phyloP scores from a whole-genome alignment of 139 green algal genomes.

The Chlamydomonas eustigma region DNA sequence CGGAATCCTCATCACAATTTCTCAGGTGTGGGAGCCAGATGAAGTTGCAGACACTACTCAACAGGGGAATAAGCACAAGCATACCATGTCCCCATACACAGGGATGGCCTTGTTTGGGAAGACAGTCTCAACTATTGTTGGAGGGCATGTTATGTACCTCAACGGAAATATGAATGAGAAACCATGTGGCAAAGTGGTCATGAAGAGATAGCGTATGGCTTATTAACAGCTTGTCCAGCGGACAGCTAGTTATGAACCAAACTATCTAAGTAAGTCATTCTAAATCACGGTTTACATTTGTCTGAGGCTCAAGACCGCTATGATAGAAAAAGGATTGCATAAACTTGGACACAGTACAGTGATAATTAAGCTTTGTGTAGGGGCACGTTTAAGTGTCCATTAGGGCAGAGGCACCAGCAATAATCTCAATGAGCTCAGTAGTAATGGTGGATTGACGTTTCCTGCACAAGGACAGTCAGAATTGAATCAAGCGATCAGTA shows the following conservation, averaged over 20 bases:
- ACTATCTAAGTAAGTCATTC: too few relatives aligned
- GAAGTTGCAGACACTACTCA: slow-evolving; percentile 52
- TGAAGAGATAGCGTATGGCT: neutral
- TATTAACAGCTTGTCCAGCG: too few relatives aligned
- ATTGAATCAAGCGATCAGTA: neutral
- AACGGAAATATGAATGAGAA: neutral
- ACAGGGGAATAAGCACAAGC: slow-evolving; percentile 50
- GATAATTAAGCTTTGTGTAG: too few relatives aligned
- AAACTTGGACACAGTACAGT: too few relatives aligned
- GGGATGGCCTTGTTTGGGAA: slow-evolving; percentile 51
- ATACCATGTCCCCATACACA: slow-evolving; percentile 72
- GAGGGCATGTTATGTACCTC: slow-evolving; percentile 30
- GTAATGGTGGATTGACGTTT: slow-evolving; percentile 91
- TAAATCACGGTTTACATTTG: too few relatives aligned
- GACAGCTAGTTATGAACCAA: too few relatives aligned
- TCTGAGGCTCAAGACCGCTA: too few relatives aligned
- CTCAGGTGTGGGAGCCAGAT: slow-evolving; percentile 75
- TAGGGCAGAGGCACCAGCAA: slow-evolving; percentile 79
- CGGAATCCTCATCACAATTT: neutral
- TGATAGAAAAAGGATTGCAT: too few relatives aligned
- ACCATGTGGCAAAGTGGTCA: neutral
- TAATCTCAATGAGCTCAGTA: slow-evolving; percentile 98
- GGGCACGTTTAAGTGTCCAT: slow-evolving; percentile 27
- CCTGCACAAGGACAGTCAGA: slow-evolving; percentile 34
- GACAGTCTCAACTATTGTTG: slow-evolving; percentile 71